phyloP scores from a whole-genome alignment of 495 filamentous ascomycete species.

The Penicillium argentinense region DNA sequence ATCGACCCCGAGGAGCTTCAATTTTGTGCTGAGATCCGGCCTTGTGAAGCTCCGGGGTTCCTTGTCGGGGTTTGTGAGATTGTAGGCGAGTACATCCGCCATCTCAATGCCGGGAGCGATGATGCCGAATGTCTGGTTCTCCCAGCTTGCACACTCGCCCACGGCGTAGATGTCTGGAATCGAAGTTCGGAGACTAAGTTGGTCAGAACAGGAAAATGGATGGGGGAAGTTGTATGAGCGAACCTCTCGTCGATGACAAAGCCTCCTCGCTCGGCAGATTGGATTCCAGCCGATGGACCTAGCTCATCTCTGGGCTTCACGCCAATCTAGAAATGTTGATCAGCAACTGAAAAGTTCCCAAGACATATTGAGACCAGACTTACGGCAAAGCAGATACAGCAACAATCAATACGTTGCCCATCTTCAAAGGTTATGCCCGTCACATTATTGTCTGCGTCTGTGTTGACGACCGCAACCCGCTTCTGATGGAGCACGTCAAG shows the following conservation, averaged over 20 bases:
- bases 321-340: conserved; percentile 55
- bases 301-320: conserved; percentile 84
- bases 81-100: conserved; percentile 95
- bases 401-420: conserved; percentile 78
- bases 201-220: too few relatives aligned
- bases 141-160: conserved; percentile 94
- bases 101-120: conserved; percentile 96
- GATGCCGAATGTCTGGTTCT: conserved; percentile 88
- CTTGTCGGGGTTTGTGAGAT: conserved; percentile 83
- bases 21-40: conserved; percentile 89
- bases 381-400: conserved; percentile 86
- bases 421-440: conserved; percentile 81
- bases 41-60: conserved; percentile 70
- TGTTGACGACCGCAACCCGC: conserved; percentile 70
- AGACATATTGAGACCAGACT: conserved; percentile 18
- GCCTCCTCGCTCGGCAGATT: conserved; percentile 71
- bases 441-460: conserved; percentile 64
- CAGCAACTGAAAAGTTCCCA: not conserved
- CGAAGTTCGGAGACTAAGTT: conserved; percentile 67
- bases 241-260: conserved; percentile 70
- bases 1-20: conserved; percentile 91
- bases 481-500: conserved; percentile 83
- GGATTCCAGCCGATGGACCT: conserved; percentile 67
- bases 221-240: too few relatives aligned
- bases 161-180: conserved; percentile 80